phyloP scores from a whole-genome alignment of 129 eudicot species.

The Flaveria bidentis region DNA sequence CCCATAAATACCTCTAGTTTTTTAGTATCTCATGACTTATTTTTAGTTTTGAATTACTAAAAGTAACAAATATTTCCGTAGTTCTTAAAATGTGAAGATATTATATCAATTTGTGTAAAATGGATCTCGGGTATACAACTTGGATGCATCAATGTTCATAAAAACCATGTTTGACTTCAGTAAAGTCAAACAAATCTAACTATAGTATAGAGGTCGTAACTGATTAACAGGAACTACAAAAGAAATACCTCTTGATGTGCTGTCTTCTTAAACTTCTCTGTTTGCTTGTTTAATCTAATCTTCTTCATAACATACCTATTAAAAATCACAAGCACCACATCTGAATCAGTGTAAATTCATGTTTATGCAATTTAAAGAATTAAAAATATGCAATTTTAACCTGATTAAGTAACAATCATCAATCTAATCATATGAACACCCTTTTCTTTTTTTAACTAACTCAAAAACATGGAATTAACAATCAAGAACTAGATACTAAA shows the following conservation, averaged over 20 bases:
- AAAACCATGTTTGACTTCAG: constrained; percentile 16
- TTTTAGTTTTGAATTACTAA: not conserved
- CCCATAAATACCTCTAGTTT: constrained; percentile 25
- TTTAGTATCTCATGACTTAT: not conserved
- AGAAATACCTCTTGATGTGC: constrained; percentile 85
- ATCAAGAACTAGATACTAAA: not conserved
- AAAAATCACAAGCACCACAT: constrained; percentile 9
- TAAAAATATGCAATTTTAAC: not conserved
- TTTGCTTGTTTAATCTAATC: constrained; percentile 76
- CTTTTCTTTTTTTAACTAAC: not conserved
- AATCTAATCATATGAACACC: not conserved
- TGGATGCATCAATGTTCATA: constrained; percentile 1
- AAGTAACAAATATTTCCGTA: not conserved
- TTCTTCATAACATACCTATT: constrained; percentile 88
- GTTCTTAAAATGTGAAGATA: not conserved
- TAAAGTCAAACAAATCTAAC: constrained; percentile 22
- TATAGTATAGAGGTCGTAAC: not conserved
- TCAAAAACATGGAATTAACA: constrained; percentile 9
- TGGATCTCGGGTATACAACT: not conserved
- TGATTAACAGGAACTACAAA: constrained; percentile 11
- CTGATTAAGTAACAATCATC: constrained; percentile 11
- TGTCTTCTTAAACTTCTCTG: constrained; percentile 84
- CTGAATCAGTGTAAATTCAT: not conserved
- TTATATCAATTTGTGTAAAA: constrained; percentile 13
- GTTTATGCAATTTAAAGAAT: constrained; percentile 10